Evolutionary conservation across 192 early-diverging fungal genomes (phyloP), one percentile per base, ranked within the genome.

Genomic region (Funneliformis geosporum): DNA sequence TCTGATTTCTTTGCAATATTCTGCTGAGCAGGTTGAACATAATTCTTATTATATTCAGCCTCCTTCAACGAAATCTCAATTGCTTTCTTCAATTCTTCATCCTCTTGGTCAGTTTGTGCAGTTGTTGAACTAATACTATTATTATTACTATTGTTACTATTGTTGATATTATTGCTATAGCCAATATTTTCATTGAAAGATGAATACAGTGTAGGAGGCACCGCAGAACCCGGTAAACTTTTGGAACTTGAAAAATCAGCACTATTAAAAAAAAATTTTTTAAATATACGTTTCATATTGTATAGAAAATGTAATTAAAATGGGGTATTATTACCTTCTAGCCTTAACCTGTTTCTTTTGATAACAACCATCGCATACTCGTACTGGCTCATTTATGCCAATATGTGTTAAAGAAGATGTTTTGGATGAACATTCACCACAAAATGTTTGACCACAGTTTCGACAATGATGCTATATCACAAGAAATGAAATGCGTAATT

Each of bases 311-410:
- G 33, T 2, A 0, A 33, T 2, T 33, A 47, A 43, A 40, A 3
- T 18, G 33, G 14, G 1, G 25, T 44, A 5, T n/a, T 44, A 5
- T n/a, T 69, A 79, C 77, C 82, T 82, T 43, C 80, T 86, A 14
- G 73, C 64, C 16, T 82, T 83, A 68, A 83, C 76, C 60, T 82
- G 87, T 50, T 50, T 82, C 66, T 95, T 96, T 77, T 90, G 85
- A 82, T 93, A 92, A 84, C 98, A 99, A 3, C 91, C 89, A 83
- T 99, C 96, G 80, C 98, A 99, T 7, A 99, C 98, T 61, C 98
- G 93, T 18, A 99, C 98, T 28, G 92, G 88, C 27, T 96, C 91
- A 28, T 90, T 93, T 44, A 97, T 92, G 44, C 95, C 98, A 67
- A 97, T 86, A 64, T 94, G 90, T 18, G 96, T 94, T 67, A 99